Percentiles rank a stretch among this genome's conserved stretches.
Evolutionary conservation across 306 rosid genomes (phyloP).

Genomic region (Cicer bijugum): DNA sequence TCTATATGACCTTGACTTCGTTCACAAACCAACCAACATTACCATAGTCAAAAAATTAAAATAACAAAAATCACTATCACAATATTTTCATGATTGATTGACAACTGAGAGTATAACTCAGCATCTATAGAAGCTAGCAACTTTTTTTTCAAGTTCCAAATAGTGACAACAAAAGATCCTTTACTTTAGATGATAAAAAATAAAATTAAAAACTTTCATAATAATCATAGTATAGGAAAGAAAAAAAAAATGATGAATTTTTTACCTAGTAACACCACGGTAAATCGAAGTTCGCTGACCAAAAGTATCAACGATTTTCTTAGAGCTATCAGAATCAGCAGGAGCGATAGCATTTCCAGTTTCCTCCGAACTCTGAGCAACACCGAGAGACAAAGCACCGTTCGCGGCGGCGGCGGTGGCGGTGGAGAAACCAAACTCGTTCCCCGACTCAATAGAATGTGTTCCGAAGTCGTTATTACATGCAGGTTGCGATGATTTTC

Average conservation of each 20-base stretch:
- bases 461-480: constrained; percentile 55
- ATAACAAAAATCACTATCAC: constrained; percentile 25
- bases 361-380: constrained; percentile 53
- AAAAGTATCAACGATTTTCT: constrained; percentile 81
- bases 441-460: constrained; percentile 73
- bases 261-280: constrained; percentile 95
- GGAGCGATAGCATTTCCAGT: constrained; percentile 45
- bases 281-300: constrained; percentile 97
- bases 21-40: constrained; percentile 8
- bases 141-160: constrained; percentile 29
- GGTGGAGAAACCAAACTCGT: constrained; percentile 58
- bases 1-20: constrained; percentile 33
- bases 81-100: constrained; percentile 38
- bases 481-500: constrained; percentile 50
- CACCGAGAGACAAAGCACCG: constrained; percentile 65
- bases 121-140: background rate
- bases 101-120: constrained; percentile 11
- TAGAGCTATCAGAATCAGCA: constrained; percentile 53
- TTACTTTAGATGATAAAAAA: background rate
- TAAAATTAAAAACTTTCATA: background rate
- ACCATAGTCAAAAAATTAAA: constrained; percentile 10
- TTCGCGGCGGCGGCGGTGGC: constrained; percentile 32
- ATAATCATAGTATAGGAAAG: background rate
- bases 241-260: background rate
- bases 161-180: constrained; percentile 35